These are phyloP conservation scores for Calonectria pauciramosa DNA, from an alignment of 2,329 filamentous ascomycete genomes.

Conservation along the genomic window DNA sequence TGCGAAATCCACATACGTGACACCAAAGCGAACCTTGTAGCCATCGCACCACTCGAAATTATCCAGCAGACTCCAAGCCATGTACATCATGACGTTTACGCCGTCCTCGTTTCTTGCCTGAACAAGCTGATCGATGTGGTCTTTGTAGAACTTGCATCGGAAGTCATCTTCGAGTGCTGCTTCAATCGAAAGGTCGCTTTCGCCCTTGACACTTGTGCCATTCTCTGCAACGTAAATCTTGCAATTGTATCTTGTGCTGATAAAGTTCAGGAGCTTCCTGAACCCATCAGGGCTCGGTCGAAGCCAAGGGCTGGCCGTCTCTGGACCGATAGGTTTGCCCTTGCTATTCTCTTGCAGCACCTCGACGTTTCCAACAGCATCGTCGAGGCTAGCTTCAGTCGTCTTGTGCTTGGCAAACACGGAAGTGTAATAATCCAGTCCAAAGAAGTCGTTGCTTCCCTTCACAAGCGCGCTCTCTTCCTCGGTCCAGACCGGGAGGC, in stretches of 20 bases:
- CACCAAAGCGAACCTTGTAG: neutral
- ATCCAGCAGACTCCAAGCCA: neutral
- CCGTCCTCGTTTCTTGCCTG: neutral
- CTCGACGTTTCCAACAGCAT: slow-evolving; percentile 31
- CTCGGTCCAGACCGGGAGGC: slow-evolving; percentile 48
- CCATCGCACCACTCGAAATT: neutral
- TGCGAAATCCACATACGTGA: neutral
- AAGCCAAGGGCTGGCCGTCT: slow-evolving; percentile 20
- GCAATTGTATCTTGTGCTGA: neutral
- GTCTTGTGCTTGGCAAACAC: slow-evolving; percentile 25
- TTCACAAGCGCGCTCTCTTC: slow-evolving; percentile 45
- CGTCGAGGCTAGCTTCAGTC: neutral
- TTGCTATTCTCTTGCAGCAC: slow-evolving; percentile 29
- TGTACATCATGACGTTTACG: neutral
- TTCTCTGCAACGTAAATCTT: neutral
- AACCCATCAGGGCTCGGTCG: neutral
- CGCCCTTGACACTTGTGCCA: neutral
- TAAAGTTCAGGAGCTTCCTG: neutral
- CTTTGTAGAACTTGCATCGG: neutral
- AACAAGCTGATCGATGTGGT: neutral
- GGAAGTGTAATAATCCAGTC: slow-evolving; percentile 38
- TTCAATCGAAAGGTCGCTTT: neutral
- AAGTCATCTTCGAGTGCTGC: neutral
- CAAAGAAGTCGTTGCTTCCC: slow-evolving; percentile 40
- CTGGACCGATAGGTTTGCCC: neutral